phyloP scores from a whole-genome alignment of 192 early-diverging fungal genomes.

The Mortierella hygrophila region DNA sequence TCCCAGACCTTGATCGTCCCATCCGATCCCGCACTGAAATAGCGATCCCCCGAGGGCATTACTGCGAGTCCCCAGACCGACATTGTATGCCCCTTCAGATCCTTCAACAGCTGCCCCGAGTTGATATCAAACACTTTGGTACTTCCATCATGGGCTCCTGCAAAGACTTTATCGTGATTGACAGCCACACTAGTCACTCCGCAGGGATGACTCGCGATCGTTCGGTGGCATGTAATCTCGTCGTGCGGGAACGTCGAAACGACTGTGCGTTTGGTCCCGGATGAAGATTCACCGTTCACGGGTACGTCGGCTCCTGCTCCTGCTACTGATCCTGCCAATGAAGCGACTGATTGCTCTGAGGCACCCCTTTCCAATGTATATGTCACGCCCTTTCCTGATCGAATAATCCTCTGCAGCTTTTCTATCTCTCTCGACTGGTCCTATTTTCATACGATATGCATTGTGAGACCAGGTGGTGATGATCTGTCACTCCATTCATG shows the following conservation, averaged over 20 bases:
- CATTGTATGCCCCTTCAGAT: conserved; percentile 61
- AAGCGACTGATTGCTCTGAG: neutral
- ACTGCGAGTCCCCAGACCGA: conserved; percentile 72
- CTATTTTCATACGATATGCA: neutral
- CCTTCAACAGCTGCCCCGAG: conserved; percentile 58
- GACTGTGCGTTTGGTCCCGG: conserved; percentile 31
- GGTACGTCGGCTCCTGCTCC: neutral
- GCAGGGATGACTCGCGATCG: conserved; percentile 63
- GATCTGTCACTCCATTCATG: neutral
- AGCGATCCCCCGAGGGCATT: conserved; percentile 46
- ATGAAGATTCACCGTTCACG: neutral
- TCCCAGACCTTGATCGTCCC: conserved; percentile 71
- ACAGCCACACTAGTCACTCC: conserved; percentile 70
- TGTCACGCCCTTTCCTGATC: conserved; percentile 40
- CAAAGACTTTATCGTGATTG: conserved; percentile 59
- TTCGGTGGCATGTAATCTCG: conserved; percentile 67
- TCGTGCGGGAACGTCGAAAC: conserved; percentile 62
- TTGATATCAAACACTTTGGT: conserved; percentile 70
- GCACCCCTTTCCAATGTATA: neutral
- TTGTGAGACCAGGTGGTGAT: neutral
- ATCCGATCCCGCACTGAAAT: conserved; percentile 69
- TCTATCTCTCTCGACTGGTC: conserved; percentile 44
- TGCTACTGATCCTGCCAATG: neutral
- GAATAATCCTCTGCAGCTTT: conserved; percentile 47
- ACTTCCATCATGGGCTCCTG: conserved; percentile 70